Evolutionary conservation across 768 basidiomycete species (phyloP), one percentile per base, ranked within the genome.

Genomic region (Lyophyllum decastes): DNA sequence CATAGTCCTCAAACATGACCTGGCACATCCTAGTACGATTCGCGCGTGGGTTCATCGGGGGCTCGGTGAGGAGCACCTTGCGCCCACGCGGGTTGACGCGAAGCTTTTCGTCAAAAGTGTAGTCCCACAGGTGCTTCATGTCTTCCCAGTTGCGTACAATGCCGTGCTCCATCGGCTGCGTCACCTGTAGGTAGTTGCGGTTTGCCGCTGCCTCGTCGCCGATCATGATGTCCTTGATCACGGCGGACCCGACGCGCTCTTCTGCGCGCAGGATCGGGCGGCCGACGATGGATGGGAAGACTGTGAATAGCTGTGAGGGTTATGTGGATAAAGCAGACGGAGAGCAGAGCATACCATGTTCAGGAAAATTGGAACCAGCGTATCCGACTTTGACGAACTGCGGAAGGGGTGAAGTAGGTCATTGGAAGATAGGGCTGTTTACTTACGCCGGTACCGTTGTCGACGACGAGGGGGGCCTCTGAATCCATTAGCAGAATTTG

Each of bases 1-100:
- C 94, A 72, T 98, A 99, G 61, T 96, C 92, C 77, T 99, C 97
- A 70, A 99, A 98, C 97, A 99, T 99, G 68, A 98, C 93, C 73
- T 98, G 90, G 55, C 88, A 90, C 95, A 99, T 98, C 71, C 83
- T 79, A 73, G 95, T 88, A 66, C 97, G 75, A 74, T 99, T 98
- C 61, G 76, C 88, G 69, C 88, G 93, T 2, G 97, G 97, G 74
- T 99, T 98, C 97, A 98, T 98, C 26, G 97, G 97, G 16, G 97
- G 97, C 73, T 99, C 97, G 0, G 97, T 99, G 66, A 99, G 81
- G 60, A 99, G 74, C 38, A 99, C 83, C 76, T 98, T 99, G 60
- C 85, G 80, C 0, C 94, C 97, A 24, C 79, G 78, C 43, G 95
- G 88, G 67, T 98, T 89, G 61, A 98, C 80, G 68, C 86, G 83